Evolutionary conservation across 352 stramenopile genomes (phyloP).

Genomic region (Globisporangium iwayamae): DNA sequence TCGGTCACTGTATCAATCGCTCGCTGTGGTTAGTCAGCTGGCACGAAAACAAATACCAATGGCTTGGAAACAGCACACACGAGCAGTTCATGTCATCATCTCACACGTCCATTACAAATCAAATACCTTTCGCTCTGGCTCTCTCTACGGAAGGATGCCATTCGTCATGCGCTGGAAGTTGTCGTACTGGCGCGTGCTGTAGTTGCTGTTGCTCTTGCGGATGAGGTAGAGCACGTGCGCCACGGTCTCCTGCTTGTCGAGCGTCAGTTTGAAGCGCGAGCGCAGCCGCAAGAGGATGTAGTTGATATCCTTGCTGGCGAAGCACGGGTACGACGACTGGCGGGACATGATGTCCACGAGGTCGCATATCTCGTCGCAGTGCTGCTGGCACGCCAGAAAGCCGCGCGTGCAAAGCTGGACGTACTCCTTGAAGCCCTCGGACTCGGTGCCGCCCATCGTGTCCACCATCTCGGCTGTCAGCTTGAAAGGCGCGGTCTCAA

Average conservation of each 20-base stretch:
- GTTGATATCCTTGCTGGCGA: constrained; percentile 79
- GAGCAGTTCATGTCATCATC: constrained; percentile 1
- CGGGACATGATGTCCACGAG: constrained; percentile 97
- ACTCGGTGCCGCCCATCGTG: constrained; percentile 93
- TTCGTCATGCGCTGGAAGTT: constrained; percentile 95
- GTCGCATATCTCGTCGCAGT: constrained; percentile 94
- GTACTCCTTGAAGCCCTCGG: constrained; percentile 95
- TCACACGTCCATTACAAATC: constrained; percentile 9
- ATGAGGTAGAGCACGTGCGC: constrained; percentile 89
- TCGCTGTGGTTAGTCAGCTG: background rate
- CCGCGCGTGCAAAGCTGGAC: constrained; percentile 96
- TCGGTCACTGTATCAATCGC: background rate
- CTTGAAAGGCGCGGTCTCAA: constrained; percentile 99
- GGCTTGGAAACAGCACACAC: background rate
- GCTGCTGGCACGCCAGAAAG: constrained; percentile 95
- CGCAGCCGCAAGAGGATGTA: constrained; percentile 86
- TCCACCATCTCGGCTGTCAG: constrained; percentile 99
- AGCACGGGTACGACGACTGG: constrained; percentile 96
- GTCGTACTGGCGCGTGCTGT: constrained; percentile 92
- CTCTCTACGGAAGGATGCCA: constrained; percentile 81
- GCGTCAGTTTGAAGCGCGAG: constrained; percentile 83
- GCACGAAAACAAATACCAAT: background rate
- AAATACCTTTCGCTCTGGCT: background rate
- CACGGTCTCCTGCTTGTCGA: constrained; percentile 89
- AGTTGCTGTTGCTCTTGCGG: constrained; percentile 91